A percentile compares a stretch with the other conserved stretches of the same genome.
These are phyloP conservation scores for Magnusiomyces fungicola DNA, from an alignment of 1,139 yeast genomes.

Conservation along the genomic window DNA sequence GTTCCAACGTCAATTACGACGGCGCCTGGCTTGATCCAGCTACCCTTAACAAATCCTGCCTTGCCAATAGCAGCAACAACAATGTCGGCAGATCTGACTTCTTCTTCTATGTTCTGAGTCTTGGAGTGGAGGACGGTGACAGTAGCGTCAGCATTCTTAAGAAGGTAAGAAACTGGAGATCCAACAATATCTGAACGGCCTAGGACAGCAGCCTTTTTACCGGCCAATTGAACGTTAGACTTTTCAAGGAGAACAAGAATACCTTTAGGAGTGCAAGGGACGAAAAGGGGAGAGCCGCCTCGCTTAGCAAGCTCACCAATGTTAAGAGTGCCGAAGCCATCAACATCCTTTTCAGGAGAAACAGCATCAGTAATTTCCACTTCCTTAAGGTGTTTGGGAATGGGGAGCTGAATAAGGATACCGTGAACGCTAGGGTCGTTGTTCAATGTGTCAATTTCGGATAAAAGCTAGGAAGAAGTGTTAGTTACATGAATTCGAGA, in stretches of 20 bases:
- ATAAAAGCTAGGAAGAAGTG: slow-evolving; percentile 43
- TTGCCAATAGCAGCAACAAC: slow-evolving; percentile 90
- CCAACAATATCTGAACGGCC: slow-evolving; percentile 98
- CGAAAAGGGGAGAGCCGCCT: slow-evolving; percentile 75
- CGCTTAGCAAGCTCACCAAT: slow-evolving; percentile 89
- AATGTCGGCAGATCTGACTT: slow-evolving; percentile 71
- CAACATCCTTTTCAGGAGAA: slow-evolving; percentile 78
- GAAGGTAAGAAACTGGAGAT: slow-evolving; percentile 77
- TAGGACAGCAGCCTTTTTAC: slow-evolving; percentile 84
- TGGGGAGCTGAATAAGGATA: slow-evolving; percentile 81
- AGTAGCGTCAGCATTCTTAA: slow-evolving; percentile 73
- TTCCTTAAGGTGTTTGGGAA: slow-evolving; percentile 77
- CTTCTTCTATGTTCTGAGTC: slow-evolving; percentile 55
- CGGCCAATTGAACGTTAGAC: slow-evolving; percentile 56
- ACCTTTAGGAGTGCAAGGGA: slow-evolving; percentile 97
- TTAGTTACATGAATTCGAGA: slow-evolving; percentile 8
- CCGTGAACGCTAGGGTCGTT: slow-evolving; percentile 71
- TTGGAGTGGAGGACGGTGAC: slow-evolving; percentile 82
- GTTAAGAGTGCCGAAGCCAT: slow-evolving; percentile 87
- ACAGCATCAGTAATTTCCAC: slow-evolving; percentile 72
- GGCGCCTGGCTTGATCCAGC: slow-evolving; percentile 78
- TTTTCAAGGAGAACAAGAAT: slow-evolving; percentile 68
- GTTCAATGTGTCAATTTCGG: slow-evolving; percentile 56
- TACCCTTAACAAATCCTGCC: slow-evolving; percentile 77
- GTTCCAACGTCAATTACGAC: slow-evolving; percentile 96